Conservation (phyloP, 805 yeast species). For the Candida xiaguanensis region DNA sequence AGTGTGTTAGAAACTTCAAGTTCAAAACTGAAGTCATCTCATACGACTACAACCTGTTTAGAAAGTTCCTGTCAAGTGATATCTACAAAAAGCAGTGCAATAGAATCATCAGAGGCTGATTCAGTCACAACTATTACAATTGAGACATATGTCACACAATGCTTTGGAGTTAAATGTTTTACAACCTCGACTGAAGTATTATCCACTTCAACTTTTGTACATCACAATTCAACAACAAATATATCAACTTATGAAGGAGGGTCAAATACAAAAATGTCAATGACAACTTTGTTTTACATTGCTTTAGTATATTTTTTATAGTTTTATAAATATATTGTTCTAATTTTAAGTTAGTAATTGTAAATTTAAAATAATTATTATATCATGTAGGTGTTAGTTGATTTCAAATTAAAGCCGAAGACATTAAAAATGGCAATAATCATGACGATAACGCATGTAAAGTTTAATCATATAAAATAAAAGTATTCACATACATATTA, state of each 20-base stretch:
- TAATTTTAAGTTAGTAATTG: background rate
- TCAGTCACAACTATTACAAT: no score
- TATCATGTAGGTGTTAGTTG: conserved; percentile 45
- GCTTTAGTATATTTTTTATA: conserved; percentile 28
- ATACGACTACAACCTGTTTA: no score
- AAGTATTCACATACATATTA: background rate
- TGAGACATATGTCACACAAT: background rate
- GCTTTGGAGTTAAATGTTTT: background rate
- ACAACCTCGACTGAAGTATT: conserved; percentile 1
- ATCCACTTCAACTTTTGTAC: background rate
- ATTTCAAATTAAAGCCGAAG: conserved; percentile 38
- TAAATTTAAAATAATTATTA: background rate
- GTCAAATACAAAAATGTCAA: conserved; percentile 11
- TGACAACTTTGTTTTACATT: conserved; percentile 24
- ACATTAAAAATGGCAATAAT: conserved; percentile 31
- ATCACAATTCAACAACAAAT: background rate
- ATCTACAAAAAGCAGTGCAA: no score
- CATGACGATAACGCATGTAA: conserved; percentile 49
- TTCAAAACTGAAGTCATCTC: no score
- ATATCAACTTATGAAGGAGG: conserved; percentile 2
- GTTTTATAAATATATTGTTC: background rate
- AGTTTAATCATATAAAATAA: conserved; percentile 21
- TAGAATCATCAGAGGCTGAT: no score
- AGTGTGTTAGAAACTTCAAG: no score
- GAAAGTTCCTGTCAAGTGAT: no score